These are phyloP conservation scores for Vishniacozyma victoriae DNA, from an alignment of 768 basidiomycete species.

Conservation along the genomic window DNA sequence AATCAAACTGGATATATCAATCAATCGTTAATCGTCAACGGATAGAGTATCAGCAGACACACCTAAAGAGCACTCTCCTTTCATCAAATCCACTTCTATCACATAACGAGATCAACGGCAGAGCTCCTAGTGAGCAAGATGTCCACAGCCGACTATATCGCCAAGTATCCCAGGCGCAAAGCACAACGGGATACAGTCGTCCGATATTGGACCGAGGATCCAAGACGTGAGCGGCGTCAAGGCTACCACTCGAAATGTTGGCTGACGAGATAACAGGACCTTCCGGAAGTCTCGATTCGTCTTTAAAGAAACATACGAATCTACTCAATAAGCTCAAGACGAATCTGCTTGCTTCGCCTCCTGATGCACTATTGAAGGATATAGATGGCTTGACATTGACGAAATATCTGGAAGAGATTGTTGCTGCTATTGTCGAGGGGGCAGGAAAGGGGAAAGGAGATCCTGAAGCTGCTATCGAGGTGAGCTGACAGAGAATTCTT, in stretches of 20 bases:
- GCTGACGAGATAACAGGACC: slow-evolving; percentile 52
- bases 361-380: slow-evolving; percentile 83
- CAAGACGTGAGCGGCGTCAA: slow-evolving; percentile 24
- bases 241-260: background rate
- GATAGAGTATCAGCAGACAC: background rate
- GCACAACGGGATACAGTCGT: slow-evolving; percentile 35
- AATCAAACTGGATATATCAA: background rate
- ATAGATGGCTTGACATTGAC: slow-evolving; percentile 81
- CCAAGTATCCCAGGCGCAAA: slow-evolving; percentile 32
- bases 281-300: slow-evolving; percentile 74
- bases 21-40: background rate
- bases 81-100: background rate
- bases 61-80: background rate
- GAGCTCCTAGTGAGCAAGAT: slow-evolving; percentile 9
- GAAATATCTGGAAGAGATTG: slow-evolving; percentile 94
- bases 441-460: slow-evolving; percentile 81
- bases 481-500: slow-evolving; percentile 45
- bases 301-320: slow-evolving; percentile 90
- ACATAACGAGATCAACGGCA: background rate
- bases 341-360: slow-evolving; percentile 55
- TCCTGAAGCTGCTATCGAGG: slow-evolving; percentile 88
- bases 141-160: slow-evolving; percentile 45
- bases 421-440: slow-evolving; percentile 79
- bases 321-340: slow-evolving; percentile 88
- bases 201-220: slow-evolving; percentile 41